Conservation (phyloP, 2,329 filamentous ascomycete genomes). For the Fusarium sulawesiense region DNA sequence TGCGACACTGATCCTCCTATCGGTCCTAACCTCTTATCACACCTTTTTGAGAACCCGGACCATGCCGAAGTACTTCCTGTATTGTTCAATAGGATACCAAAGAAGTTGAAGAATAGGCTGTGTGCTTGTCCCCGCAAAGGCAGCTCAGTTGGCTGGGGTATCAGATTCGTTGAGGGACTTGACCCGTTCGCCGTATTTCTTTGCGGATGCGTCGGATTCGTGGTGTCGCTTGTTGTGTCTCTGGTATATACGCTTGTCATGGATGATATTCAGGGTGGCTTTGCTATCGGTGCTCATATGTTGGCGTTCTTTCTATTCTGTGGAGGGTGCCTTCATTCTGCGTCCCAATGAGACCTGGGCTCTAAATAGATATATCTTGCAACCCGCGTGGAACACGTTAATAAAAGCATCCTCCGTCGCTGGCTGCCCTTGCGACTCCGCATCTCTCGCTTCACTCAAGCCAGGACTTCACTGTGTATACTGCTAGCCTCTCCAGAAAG, state of each 20-base stretch:
- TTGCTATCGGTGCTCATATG: slow-evolving; percentile 12
- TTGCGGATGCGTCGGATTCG: background rate
- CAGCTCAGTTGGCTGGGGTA: background rate
- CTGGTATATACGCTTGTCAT: background rate
- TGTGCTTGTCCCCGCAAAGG: slow-evolving; percentile 9
- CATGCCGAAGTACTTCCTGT: slow-evolving; percentile 10
- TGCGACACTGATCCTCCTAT: slow-evolving; percentile 17
- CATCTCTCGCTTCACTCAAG: no score
- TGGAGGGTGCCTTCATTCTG: background rate
- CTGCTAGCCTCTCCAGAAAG: no score
- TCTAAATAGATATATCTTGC: background rate
- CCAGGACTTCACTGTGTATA: no score
- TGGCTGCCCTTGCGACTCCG: no score
- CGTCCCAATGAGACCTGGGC: background rate
- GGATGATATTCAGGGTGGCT: slow-evolving; percentile 15
- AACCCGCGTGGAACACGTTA: no score
- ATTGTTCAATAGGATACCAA: slow-evolving; percentile 11
- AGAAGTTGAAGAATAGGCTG: background rate
- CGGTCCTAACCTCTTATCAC: background rate
- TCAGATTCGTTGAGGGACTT: background rate
- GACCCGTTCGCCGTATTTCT: background rate
- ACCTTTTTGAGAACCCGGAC: slow-evolving; percentile 18
- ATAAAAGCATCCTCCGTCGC: no score
- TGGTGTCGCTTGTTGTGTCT: background rate
- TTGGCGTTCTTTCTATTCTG: slow-evolving; percentile 4